Base-by-base conservation (phyloP, 805 yeast species). In the Metschnikowia chrysomelidarum region DNA sequence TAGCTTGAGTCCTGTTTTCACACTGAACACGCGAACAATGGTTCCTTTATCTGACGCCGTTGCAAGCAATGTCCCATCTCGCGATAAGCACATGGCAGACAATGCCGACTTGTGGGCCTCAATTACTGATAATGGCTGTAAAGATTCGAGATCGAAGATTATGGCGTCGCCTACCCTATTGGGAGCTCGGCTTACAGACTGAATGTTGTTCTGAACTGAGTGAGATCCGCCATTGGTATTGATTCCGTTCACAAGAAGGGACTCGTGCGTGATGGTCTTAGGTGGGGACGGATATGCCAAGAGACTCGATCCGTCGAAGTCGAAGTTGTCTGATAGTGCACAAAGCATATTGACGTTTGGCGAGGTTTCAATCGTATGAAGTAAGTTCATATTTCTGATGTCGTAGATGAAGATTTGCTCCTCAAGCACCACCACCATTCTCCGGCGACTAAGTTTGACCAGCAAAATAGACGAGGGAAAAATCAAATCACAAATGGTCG, bases 1-100 rank as follows among this genome's bases (percentile, higher is more conserved):
- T 12, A 85, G 57, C 47, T 75, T 76, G 19, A 67, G 61, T 0
- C 89, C 88, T 2, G 80, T 73, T 2, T 71, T 68, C 0, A 86
- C 79, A 22, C 81, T 67, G 52, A 89, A 93, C 3, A 93, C 82
- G 28, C 98, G 65, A 3, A 91, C 78, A 15, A 93, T 78, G 0
- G 98, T 93, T 2, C 98, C 98, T 53, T 87, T 86, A 22, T 73
- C 78, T 0, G 96, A 86, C 5, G 96, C 87, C 0, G 97, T 86
- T 0, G 97, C 96, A 28, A 91, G 68, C 44, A 86, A 64, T 2
- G 76, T 68, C 0, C 97, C 97, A 50, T 85, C 89, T 20, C 69
- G 67, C 32, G 87, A 85, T 12, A 93, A 56, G 1, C 82, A 64
- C 30, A 88, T 58, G 2, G 78, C 71, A 3, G 88, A 83, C 27